Conservation (phyloP, 345 rosid genomes). For the Angophora floribunda region DNA sequence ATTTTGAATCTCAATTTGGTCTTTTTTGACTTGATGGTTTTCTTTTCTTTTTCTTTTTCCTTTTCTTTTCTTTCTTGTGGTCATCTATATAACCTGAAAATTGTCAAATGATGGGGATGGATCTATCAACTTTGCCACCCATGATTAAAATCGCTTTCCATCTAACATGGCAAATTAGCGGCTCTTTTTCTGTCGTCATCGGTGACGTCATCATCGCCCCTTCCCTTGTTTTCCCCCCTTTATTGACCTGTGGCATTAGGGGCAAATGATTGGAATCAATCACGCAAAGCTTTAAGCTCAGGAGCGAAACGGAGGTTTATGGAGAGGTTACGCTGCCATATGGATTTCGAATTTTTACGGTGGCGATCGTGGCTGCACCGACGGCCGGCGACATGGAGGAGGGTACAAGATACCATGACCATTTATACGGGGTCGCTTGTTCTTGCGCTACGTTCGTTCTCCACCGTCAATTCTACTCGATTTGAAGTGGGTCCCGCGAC, state of each 20-base stretch:
- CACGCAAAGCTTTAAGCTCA: background rate
- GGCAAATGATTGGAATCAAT: background rate
- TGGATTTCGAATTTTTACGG: background rate
- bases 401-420: background rate
- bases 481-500: background rate
- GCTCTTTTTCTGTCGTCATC: background rate
- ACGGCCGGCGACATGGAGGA: background rate
- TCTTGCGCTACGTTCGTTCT: background rate
- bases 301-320: background rate
- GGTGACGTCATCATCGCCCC: background rate
- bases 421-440: background rate
- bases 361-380: background rate
- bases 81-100: background rate
- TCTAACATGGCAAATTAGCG: background rate
- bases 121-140: background rate
- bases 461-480: background rate
- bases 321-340: background rate
- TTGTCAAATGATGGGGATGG: background rate
- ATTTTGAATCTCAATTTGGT: background rate
- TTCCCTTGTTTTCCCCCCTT: background rate
- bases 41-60: too few species aligned
- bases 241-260: background rate
- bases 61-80: background rate
- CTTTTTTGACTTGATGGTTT: background rate
- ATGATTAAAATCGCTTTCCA: background rate